Conservation (phyloP, 352 stramenopile genomes). For the Lagenidium giganteum region DNA sequence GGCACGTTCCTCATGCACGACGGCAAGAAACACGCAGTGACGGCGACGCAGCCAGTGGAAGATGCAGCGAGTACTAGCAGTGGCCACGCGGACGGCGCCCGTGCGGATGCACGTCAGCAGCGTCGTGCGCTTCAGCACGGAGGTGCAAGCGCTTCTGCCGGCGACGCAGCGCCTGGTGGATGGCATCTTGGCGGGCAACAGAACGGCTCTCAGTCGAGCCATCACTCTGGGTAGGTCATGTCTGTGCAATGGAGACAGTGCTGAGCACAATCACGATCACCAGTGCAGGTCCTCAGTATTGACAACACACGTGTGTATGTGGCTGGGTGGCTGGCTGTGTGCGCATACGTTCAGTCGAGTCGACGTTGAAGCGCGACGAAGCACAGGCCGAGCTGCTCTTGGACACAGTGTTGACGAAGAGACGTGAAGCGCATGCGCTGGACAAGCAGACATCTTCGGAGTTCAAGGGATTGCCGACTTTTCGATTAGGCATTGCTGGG, state of each 20-base stretch:
- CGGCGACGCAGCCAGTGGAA: no score
- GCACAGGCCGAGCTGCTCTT: slow-evolving; percentile 85
- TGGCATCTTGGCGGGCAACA: slow-evolving; percentile 44
- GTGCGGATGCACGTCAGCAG: no score
- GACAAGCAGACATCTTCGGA: slow-evolving; percentile 12
- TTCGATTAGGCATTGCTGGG: slow-evolving; percentile 89
- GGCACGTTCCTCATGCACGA: no score
- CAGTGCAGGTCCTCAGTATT: no score
- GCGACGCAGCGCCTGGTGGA: slow-evolving; percentile 48
- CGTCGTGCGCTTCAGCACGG: no score
- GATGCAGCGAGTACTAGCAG: no score
- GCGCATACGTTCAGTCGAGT: slow-evolving; percentile 58
- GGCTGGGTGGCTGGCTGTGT: neutral
- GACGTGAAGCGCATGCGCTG: slow-evolving; percentile 32
- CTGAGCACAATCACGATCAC: no score
- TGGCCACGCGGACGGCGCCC: no score
- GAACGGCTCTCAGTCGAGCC: slow-evolving; percentile 61
- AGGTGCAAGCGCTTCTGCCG: no score
- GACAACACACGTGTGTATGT: no score
- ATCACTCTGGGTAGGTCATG: slow-evolving; percentile 60
- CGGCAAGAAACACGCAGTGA: no score
- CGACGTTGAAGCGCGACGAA: slow-evolving; percentile 58
- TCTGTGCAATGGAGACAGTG: no score
- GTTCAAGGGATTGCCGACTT: slow-evolving; percentile 33
- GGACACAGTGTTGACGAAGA: slow-evolving; percentile 69